Conservation (phyloP, 768 basidiomycete species). For the Lactarius vividus region DNA sequence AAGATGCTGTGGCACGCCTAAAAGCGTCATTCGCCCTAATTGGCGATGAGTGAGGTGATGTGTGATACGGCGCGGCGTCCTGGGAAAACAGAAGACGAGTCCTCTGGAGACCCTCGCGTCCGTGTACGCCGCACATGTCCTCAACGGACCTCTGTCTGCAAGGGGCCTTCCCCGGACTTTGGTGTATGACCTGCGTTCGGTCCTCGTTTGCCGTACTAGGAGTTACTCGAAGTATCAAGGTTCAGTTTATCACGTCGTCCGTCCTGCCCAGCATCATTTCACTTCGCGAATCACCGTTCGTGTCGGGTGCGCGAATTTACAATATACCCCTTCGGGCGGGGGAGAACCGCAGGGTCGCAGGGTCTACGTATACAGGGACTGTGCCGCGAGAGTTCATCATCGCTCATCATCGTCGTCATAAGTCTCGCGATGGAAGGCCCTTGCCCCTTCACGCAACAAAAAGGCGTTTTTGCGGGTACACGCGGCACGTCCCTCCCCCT, state of each 20-base stretch:
- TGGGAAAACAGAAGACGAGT: constrained; percentile 6
- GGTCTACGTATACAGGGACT: background rate
- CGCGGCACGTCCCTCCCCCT: constrained; percentile 4
- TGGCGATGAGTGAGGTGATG: background rate
- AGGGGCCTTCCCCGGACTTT: background rate
- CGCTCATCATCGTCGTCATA: constrained; percentile 19
- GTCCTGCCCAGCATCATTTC: background rate
- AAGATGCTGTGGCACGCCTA: constrained; percentile 28
- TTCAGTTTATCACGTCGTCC: background rate
- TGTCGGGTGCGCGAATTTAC: background rate
- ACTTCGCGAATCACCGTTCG: constrained; percentile 9
- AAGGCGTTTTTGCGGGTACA: constrained; percentile 1
- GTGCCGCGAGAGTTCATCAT: background rate
- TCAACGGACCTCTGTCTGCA: background rate
- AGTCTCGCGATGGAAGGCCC: constrained; percentile 16
- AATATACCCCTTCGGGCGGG: background rate
- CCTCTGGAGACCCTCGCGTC: background rate
- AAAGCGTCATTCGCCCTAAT: constrained; percentile 24
- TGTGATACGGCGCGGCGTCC: constrained; percentile 9
- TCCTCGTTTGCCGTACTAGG: background rate
- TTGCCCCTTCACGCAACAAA: background rate
- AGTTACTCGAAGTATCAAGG: constrained; percentile 9
- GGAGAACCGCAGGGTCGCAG: background rate
- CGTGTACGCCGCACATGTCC: background rate
- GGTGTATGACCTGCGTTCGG: constrained; percentile 5